Base-by-base conservation (phyloP, 2,329 filamentous ascomycete genomes). In the Aspergillus sp. region DNA sequence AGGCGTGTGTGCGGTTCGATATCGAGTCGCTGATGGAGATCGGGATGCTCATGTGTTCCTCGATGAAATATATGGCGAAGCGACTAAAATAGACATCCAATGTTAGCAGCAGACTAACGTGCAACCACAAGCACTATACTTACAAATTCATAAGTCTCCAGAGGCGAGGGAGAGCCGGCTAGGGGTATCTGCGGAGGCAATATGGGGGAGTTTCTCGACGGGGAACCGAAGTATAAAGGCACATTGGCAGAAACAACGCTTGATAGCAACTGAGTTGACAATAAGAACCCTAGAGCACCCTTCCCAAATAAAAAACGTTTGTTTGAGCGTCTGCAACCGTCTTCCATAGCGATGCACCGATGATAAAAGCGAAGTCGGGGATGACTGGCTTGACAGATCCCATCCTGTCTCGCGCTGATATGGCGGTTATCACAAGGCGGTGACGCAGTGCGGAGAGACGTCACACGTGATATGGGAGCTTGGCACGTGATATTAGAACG, bases 41-140 rank as follows among this genome's bases (percentile, higher is more conserved):
- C 70, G 2, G 90, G 90, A 57, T 95, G 81, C 57, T 79, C 74
- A 66, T 91, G 80, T 37, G 88, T 86, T 49, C 91, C 91, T 71
- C 95, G 90, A 66, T 96, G 90, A 70, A 88, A 93, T 61, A 97
- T 84, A 69, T 98, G 91, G 60, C 89, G 84, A 48, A 98, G 80
- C 5, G 62, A 60, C 69, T 69, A 51, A 51, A 30, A 38, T 22
- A 23, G 23, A 39, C 5, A 35, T 10, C 19, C 10, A 39, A 12
- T 15, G 37, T 39, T 10, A 39, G 37, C 7, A 19, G 37, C 7
- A 19, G 9, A 19, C 10, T 19, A 39, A 10, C 7, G 22, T 9
- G 5, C 9, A 22, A 22, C 9, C 13, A 19, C 19, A 12, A 13
- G 22, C 1, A 12, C n/a, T 25, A 13, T 7, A 32, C 61, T 51